A percentile compares a stretch with the other conserved stretches of the same genome.
phyloP scores from a whole-genome alignment of 352 stramenopile genomes.

The Plasmopara halstedii region DNA sequence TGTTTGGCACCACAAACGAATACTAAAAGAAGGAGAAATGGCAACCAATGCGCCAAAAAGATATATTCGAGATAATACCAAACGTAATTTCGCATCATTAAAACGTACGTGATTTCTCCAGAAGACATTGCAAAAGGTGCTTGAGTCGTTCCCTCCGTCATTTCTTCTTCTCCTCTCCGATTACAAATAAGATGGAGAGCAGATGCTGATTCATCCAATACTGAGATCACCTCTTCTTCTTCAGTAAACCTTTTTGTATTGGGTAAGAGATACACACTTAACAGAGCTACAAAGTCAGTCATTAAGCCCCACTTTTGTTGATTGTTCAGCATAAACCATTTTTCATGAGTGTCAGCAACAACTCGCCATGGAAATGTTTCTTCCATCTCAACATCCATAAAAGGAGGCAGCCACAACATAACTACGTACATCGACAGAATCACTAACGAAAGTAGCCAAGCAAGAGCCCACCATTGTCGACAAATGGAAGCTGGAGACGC shows the following conservation, averaged over 20 bases:
- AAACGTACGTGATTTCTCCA: conserved; percentile 42
- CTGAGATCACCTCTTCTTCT: conserved; percentile 23
- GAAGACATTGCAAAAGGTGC: conserved; percentile 6
- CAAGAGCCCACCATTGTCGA: conserved; percentile 47
- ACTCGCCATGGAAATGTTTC: conserved; percentile 48
- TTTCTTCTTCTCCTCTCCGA: conserved; percentile 3
- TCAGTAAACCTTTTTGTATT: conserved; percentile 36
- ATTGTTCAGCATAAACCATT: conserved; percentile 54
- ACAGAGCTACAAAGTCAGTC: conserved; percentile 60
- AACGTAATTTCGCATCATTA: conserved; percentile 47
- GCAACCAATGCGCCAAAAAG: conserved; percentile 57
- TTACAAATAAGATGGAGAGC: conserved; percentile 5
- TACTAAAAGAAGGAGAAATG: conserved; percentile 55
- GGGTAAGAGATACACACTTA: conserved; percentile 64
- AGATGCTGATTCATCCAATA: conserved; percentile 22
- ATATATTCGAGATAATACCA: conserved; percentile 70
- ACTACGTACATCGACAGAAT: conserved; percentile 68
- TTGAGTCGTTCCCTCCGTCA: neutral
- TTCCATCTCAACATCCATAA: conserved; percentile 48
- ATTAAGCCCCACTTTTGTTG: conserved; percentile 78
- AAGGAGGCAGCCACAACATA: conserved; percentile 63
- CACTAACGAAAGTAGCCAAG: conserved; percentile 44
- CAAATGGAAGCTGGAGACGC: conserved; percentile 45
- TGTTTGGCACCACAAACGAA: conserved; percentile 69
- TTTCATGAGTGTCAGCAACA: conserved; percentile 47